Evolutionary conservation across 257 asterid species (phyloP).

Genomic region (Solanum piurae): DNA sequence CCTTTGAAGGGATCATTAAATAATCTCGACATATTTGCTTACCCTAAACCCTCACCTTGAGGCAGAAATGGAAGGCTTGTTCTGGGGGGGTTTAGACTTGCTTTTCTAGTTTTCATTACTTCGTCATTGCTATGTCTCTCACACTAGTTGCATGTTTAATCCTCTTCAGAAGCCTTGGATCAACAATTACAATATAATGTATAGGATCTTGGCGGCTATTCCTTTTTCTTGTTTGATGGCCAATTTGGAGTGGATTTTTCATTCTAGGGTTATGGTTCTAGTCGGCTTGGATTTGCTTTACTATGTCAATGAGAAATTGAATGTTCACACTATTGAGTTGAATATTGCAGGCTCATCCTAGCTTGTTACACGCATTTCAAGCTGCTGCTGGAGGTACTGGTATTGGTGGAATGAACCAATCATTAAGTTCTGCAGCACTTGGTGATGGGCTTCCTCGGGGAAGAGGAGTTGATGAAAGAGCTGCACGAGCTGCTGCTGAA

Average conservation of each 20-base stretch:
- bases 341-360: constrained; percentile 71
- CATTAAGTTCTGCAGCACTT: constrained; percentile 25
- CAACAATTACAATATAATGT: neutral
- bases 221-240: neutral
- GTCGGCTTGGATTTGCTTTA: neutral
- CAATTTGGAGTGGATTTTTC: neutral
- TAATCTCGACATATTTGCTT: neutral
- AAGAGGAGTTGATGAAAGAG: constrained; percentile 84
- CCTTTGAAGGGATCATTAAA: neutral
- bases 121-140: neutral
- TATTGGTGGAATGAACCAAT: constrained; percentile 30
- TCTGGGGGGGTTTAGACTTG: neutral
- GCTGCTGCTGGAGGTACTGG: constrained; percentile 42
- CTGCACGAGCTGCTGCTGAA: constrained; percentile 81
- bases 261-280: neutral
- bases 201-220: neutral
- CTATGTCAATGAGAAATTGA: neutral
- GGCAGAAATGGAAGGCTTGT: neutral
- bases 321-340: neutral
- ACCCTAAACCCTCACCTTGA: neutral
- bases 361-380: constrained; percentile 75
- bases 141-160: neutral
- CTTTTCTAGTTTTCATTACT: neutral
- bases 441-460: constrained; percentile 58
- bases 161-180: neutral